Conservation (phyloP, 495 filamentous ascomycete species). For the Aspergillus indologenus region DNA sequence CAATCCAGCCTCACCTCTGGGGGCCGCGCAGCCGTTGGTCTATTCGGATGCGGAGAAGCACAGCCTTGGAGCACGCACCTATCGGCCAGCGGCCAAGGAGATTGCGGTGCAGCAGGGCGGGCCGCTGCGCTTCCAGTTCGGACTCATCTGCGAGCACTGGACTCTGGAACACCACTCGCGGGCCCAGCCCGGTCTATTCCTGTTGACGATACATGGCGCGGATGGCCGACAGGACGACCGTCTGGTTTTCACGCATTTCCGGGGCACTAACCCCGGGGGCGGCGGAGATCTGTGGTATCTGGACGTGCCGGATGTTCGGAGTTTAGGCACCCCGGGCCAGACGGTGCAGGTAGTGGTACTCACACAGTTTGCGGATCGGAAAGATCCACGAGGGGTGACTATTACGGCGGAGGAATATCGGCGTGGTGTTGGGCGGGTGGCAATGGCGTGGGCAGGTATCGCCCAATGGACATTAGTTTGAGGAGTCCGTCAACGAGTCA, state of each 20-base stretch:
- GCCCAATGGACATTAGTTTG: conserved; percentile 69
- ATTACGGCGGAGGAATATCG: conserved; percentile 59
- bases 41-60: conserved; percentile 56
- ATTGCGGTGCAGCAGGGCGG: conserved; percentile 53
- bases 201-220: conserved; percentile 60
- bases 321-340: conserved; percentile 68
- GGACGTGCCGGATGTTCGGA: conserved; percentile 59
- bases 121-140: conserved; percentile 72
- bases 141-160: conserved; percentile 77
- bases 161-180: conserved; percentile 59
- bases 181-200: conserved; percentile 60
- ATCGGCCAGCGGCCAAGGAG: conserved; percentile 55
- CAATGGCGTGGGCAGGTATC: conserved; percentile 60
- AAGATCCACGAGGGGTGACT: conserved; percentile 61
- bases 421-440: conserved; percentile 54
- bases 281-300: conserved; percentile 72
- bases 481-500: conserved; percentile 6
- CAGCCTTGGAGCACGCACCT: conserved; percentile 58
- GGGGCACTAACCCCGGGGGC: conserved; percentile 45
- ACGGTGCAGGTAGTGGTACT: conserved; percentile 60
- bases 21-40: conserved; percentile 44
- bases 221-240: conserved; percentile 66
- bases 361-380: conserved; percentile 55
- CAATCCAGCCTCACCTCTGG: conserved; percentile 46
- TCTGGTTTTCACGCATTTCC: conserved; percentile 51